Evolutionary conservation across 148 eudicot species (phyloP).

Genomic region (Salicornia ramosissima): DNA sequence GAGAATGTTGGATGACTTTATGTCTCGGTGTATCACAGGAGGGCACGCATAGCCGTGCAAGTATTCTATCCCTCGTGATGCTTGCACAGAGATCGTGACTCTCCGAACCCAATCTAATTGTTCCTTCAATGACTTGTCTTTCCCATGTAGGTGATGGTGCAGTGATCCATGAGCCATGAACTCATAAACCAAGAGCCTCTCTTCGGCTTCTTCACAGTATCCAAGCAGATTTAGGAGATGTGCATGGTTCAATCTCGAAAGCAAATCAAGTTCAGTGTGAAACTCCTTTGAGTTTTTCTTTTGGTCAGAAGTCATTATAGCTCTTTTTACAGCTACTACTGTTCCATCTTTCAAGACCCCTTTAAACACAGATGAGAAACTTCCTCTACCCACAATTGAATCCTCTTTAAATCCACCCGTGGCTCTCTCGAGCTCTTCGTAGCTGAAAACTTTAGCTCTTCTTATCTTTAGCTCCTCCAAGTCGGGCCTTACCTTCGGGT

Average conservation of each 20-base stretch:
- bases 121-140: slow-evolving; percentile 49
- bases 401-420: slow-evolving; percentile 75
- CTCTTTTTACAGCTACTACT: slow-evolving; percentile 77
- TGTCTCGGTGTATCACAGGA: slow-evolving; percentile 89
- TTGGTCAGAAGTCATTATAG: slow-evolving; percentile 66
- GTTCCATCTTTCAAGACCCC: slow-evolving; percentile 80
- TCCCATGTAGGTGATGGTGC: slow-evolving; percentile 80
- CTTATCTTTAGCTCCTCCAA: slow-evolving; percentile 65
- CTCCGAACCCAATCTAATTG: slow-evolving; percentile 85
- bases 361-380: slow-evolving; percentile 92
- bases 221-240: slow-evolving; percentile 88
- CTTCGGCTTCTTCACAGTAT: slow-evolving; percentile 89
- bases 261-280: slow-evolving; percentile 76
- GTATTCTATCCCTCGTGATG: slow-evolving; percentile 92
- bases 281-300: slow-evolving; percentile 86
- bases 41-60: slow-evolving; percentile 97
- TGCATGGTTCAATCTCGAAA: slow-evolving; percentile 79
- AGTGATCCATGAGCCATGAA: slow-evolving; percentile 95
- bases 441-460: slow-evolving; percentile 64
- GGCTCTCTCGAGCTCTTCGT: slow-evolving; percentile 74
- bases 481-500: slow-evolving; percentile 50
- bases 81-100: slow-evolving; percentile 93
- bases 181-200: slow-evolving; percentile 85
- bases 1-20: slow-evolving; percentile 87
- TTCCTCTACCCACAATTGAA: slow-evolving; percentile 82